Evolutionary conservation across 139 green algal genomes (phyloP).

Genomic region (Chlamydomonas applanata): DNA sequence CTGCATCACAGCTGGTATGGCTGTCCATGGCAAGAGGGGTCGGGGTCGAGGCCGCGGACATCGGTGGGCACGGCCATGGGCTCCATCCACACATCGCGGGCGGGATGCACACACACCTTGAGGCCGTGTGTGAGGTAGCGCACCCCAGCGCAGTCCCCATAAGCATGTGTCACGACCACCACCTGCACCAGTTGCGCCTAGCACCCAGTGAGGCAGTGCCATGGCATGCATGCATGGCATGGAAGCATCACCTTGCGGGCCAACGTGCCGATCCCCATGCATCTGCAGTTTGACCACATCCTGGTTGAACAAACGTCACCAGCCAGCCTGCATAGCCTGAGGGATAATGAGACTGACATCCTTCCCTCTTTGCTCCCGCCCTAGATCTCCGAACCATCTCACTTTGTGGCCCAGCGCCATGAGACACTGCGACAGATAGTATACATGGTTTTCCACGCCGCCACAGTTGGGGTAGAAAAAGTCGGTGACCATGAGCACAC

Average conservation of each 20-base stretch:
- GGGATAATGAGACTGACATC: neutral
- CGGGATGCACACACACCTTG: too few species aligned
- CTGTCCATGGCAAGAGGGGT: too few species aligned
- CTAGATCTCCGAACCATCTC: neutral
- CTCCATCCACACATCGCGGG: too few species aligned
- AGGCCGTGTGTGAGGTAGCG: slow-evolving; percentile 88
- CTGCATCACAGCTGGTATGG: too few species aligned
- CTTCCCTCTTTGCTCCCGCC: neutral
- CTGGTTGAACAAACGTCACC: neutral
- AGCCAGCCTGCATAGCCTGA: neutral
- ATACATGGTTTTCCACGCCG: slow-evolving; percentile 97
- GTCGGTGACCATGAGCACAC: slow-evolving; percentile 89
- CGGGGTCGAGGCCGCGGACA: too few species aligned
- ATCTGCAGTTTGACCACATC: too few species aligned
- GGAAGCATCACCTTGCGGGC: too few species aligned
- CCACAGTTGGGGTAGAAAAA: slow-evolving; percentile 97
- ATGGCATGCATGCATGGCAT: too few species aligned
- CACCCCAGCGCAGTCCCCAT: slow-evolving; percentile 67
- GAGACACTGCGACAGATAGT: slow-evolving; percentile 89
- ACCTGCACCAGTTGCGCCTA: too few species aligned
- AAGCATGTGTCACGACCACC: slow-evolving; percentile 49
- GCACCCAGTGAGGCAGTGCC: too few species aligned
- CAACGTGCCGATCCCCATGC: too few species aligned
- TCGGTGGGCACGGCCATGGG: too few species aligned
- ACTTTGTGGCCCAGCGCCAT: slow-evolving; percentile 81